phyloP scores from a whole-genome alignment of 2,329 filamentous ascomycete species.

The Saccharata proteae region DNA sequence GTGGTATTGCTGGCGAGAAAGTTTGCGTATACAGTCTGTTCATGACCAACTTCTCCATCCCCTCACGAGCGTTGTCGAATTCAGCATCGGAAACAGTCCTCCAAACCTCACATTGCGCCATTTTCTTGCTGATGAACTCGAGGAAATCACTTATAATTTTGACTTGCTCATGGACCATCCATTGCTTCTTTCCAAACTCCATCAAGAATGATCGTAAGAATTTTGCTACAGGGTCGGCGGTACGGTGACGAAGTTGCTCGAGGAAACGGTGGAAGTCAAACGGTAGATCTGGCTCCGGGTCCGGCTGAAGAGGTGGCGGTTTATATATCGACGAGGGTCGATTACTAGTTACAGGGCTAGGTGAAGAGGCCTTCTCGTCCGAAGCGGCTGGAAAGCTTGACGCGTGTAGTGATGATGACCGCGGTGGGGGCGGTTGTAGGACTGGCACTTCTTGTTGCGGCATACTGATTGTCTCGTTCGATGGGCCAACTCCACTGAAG shows the following conservation, averaged over 20 bases:
- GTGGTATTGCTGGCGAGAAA: conserved; percentile 84
- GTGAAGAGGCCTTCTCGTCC: conserved; percentile 12
- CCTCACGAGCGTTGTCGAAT: conserved; percentile 95
- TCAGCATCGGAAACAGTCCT: conserved; percentile 88
- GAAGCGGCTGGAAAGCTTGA: conserved; percentile 8
- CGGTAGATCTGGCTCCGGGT: conserved; percentile 64
- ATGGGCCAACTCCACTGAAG: conserved; percentile 19
- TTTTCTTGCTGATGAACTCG: conserved; percentile 94
- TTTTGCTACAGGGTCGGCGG: conserved; percentile 92
- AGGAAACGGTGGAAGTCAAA: conserved; percentile 98
- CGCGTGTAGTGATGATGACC: conserved; percentile 23
- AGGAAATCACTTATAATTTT: conserved; percentile 97
- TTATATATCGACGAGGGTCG: conserved; percentile 36
- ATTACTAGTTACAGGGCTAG: conserved; percentile 10
- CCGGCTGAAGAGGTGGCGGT: conserved; percentile 43
- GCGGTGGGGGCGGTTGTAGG: conserved; percentile 17
- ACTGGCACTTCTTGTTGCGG: conserved; percentile 17
- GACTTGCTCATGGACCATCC: conserved; percentile 99
- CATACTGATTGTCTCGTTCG: conserved; percentile 21
- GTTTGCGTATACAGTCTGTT: conserved; percentile 92
- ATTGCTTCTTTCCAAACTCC: conserved; percentile 95
- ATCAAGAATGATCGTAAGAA: conserved; percentile 89
- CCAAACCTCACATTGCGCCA: conserved; percentile 96
- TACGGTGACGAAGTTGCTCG: conserved; percentile 88
- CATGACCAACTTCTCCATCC: conserved; percentile 99